These are phyloP conservation scores for Buxus sempervirens DNA, from an alignment of 164 flowering plant genomes.

Conservation along the genomic window DNA sequence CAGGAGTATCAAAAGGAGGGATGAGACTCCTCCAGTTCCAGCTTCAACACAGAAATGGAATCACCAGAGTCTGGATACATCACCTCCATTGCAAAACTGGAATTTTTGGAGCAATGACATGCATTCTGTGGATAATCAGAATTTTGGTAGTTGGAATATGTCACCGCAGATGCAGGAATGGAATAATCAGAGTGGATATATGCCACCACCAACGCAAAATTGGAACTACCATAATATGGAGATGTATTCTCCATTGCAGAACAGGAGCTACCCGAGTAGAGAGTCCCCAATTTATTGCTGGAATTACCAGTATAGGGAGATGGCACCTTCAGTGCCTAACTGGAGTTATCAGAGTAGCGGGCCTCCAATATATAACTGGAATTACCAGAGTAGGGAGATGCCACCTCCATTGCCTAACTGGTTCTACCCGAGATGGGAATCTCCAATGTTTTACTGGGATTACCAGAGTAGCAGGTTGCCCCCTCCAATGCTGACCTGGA, in stretches of 20 bases:
- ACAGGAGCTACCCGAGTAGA: constrained; percentile 2
- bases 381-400: background rate
- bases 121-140: background rate
- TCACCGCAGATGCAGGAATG: constrained; percentile 9
- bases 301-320: no score
- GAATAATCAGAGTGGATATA: constrained; percentile 2
- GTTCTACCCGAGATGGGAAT: constrained; percentile 1
- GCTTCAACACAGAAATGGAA: constrained; percentile 6
- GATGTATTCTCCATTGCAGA: constrained; percentile 9
- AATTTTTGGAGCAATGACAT: constrained; percentile 1
- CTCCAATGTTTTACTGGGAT: no score
- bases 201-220: constrained; percentile 7
- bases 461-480: no score
- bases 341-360: background rate
- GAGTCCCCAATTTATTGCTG: background rate
- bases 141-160: background rate
- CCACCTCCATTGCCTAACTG: constrained; percentile 9
- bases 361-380: background rate
- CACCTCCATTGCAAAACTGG: background rate
- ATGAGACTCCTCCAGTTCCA: constrained; percentile 1
- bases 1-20: background rate
- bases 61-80: constrained; percentile 4
- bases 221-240: background rate
- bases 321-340: constrained; percentile 8
- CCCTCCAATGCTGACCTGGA: constrained; percentile 5